Conservation (phyloP, 106 monocot species). For the Allium fistulosum region DNA sequence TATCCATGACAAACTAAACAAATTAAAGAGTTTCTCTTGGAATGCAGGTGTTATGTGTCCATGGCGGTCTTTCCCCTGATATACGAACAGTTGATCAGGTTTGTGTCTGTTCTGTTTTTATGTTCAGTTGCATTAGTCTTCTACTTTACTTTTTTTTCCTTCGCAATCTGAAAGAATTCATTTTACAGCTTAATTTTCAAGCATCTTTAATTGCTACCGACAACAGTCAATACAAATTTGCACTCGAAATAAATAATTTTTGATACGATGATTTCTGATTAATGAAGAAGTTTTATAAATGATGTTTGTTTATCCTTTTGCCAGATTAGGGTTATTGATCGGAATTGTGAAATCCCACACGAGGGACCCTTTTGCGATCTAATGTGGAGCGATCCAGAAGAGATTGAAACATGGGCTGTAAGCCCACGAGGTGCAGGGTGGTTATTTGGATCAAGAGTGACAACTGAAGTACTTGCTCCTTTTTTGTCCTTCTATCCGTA, state of each 20-base stretch:
- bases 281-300: no score
- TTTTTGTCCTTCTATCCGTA: background rate
- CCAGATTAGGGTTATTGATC: constrained; percentile 87
- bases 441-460: constrained; percentile 99
- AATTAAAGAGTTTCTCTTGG: background rate
- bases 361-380: constrained; percentile 98
- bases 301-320: constrained; percentile 31
- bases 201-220: no score
- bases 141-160: no score
- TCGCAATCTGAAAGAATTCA: no score
- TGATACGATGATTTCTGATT: no score
- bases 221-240: no score
- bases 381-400: constrained; percentile 99
- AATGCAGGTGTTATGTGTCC: constrained; percentile 91
- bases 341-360: constrained; percentile 97
- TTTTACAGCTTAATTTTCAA: no score
- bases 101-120: background rate
- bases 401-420: constrained; percentile 97
- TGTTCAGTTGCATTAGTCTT: no score
- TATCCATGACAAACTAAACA: no score
- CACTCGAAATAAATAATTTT: no score
- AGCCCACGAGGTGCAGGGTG: constrained; percentile 97
- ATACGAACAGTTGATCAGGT: constrained; percentile 95
- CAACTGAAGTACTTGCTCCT: constrained; percentile 51
- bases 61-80: constrained; percentile 98